phyloP scores from a whole-genome alignment of 306 rosid genomes.

The Coriaria nepalensis region DNA sequence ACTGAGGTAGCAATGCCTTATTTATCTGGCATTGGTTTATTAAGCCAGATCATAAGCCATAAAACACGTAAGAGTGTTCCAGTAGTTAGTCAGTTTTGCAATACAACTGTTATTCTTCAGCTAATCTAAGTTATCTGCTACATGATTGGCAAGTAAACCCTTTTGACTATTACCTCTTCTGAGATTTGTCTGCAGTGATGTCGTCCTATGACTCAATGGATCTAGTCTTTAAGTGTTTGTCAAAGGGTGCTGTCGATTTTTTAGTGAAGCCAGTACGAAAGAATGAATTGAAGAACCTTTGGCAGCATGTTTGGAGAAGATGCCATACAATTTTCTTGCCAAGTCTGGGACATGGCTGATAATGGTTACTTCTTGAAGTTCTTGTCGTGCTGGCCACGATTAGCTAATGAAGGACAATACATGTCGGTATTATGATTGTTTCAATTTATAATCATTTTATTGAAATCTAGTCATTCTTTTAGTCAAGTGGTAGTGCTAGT shows the following conservation, averaged over 20 bases:
- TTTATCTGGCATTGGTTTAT: constrained; percentile 73
- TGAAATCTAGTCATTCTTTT: constrained; percentile 14
- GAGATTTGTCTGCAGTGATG: constrained; percentile 67
- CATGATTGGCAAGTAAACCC: constrained; percentile 16
- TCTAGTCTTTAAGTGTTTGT: constrained; percentile 76
- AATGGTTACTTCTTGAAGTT: too few species aligned
- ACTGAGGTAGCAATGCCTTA: constrained; percentile 89
- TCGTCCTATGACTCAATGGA: constrained; percentile 64
- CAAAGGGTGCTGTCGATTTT: constrained; percentile 80
- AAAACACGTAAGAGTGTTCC: constrained; percentile 65
- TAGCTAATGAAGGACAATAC: too few species aligned
- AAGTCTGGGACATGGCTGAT: too few species aligned
- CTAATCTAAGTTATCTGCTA: constrained; percentile 13
- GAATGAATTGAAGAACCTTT: constrained; percentile 74
- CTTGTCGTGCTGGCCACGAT: too few species aligned
- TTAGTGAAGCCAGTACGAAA: constrained; percentile 77
- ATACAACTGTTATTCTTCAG: not conserved
- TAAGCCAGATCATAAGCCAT: constrained; percentile 76
- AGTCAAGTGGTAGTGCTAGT: constrained; percentile 94
- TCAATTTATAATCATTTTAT: too few species aligned
- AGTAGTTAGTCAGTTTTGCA: constrained; percentile 66
- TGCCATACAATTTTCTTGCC: constrained; percentile 23
- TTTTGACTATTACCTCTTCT: constrained; percentile 30
- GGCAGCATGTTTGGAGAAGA: constrained; percentile 99
- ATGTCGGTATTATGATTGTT: too few species aligned